Evolutionary conservation across 495 filamentous ascomycete species (phyloP).

Genomic region (Copromyces sp.): DNA sequence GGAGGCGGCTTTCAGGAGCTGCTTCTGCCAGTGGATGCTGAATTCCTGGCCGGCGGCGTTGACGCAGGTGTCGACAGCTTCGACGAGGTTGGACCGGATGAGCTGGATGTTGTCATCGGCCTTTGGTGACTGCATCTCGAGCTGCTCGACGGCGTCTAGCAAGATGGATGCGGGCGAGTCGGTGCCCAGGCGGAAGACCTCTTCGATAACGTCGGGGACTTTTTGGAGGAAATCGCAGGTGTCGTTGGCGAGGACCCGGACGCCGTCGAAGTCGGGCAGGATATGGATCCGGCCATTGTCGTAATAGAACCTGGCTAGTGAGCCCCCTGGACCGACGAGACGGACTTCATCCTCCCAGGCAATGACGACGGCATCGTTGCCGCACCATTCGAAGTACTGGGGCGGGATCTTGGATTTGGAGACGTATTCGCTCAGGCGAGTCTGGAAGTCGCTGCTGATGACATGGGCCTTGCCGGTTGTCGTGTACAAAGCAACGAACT

Average conservation of each 20-base stretch:
- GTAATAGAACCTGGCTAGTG: constrained; percentile 76
- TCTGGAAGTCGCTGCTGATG: constrained; percentile 88
- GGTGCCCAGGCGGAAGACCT: constrained; percentile 81
- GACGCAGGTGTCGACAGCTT: constrained; percentile 87
- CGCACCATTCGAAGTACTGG: constrained; percentile 89
- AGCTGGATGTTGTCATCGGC: constrained; percentile 96
- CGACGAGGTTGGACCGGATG: constrained; percentile 73
- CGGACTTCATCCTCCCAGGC: constrained; percentile 99
- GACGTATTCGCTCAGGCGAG: constrained; percentile 83
- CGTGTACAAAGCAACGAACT: constrained; percentile 78
- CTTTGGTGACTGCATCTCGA: constrained; percentile 90
- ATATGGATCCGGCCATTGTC: constrained; percentile 77
- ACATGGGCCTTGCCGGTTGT: constrained; percentile 81
- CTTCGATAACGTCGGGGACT: constrained; percentile 77
- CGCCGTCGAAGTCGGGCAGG: constrained; percentile 82
- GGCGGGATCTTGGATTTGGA: constrained; percentile 76
- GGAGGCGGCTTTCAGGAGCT: constrained; percentile 85
- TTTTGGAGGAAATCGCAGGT: constrained; percentile 93
- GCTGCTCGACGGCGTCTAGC: constrained; percentile 80
- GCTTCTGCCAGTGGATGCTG: constrained; percentile 84
- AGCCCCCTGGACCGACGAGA: constrained; percentile 75
- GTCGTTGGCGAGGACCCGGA: constrained; percentile 79
- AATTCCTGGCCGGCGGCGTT: constrained; percentile 89
- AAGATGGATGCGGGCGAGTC: constrained; percentile 74
- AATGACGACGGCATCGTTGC: constrained; percentile 86